Evolutionary conservation across 805 yeast genomes (phyloP).

Genomic region (Candida tammaniensis): DNA sequence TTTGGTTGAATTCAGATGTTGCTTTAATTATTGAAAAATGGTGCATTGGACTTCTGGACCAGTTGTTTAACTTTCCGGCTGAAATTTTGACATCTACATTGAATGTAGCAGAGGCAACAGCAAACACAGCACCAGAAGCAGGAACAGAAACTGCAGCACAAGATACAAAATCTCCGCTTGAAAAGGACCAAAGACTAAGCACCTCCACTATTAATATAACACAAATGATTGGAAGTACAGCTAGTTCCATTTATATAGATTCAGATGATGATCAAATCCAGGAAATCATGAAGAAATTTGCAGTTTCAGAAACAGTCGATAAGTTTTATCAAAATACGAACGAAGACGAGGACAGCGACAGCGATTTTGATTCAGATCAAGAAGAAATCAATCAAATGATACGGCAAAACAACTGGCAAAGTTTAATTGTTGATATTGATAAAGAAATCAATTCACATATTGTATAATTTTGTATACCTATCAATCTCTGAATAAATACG

Average conservation of each 20-base stretch:
- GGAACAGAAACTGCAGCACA: too few relatives aligned
- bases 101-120: too few relatives aligned
- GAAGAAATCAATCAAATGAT: conserved; percentile 14
- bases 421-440: conserved; percentile 9
- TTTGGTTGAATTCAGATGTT: conserved; percentile 27
- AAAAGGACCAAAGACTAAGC: conserved; percentile 1
- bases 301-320: too few relatives aligned
- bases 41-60: conserved; percentile 41
- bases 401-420: conserved; percentile 10
- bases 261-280: conserved; percentile 9
- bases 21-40: conserved; percentile 40
- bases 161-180: not conserved
- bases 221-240: not conserved
- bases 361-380: conserved; percentile 23
- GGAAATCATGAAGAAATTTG: too few relatives aligned
- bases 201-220: conserved; percentile 5
- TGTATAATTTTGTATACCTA: conserved; percentile 25
- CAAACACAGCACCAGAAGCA: too few relatives aligned
- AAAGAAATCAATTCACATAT: conserved; percentile 5
- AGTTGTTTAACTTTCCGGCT: conserved; percentile 27
- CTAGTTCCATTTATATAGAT: conserved; percentile 3
- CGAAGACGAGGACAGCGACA: conserved; percentile 10
- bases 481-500: conserved; percentile 44
- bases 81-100: conserved; percentile 35
- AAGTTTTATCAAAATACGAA: too few relatives aligned